Percentiles rank a stretch among this genome's conserved stretches.
Evolutionary conservation across 805 yeast species (phyloP).

Genomic region (Saccharomycopsis sp.): DNA sequence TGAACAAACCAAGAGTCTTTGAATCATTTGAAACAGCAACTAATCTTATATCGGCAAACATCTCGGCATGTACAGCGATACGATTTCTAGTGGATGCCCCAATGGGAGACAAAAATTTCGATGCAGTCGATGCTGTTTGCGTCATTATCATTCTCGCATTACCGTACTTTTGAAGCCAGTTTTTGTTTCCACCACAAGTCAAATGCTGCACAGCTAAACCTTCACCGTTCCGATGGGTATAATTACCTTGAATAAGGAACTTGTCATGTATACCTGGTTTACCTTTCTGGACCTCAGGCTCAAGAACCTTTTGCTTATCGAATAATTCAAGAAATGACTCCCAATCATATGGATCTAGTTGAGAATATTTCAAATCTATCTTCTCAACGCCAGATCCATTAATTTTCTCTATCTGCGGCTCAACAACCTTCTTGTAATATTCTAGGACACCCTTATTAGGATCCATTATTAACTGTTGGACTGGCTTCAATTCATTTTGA

Average conservation of each 20-base stretch:
- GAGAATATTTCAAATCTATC: neutral
- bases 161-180: constrained; percentile 72
- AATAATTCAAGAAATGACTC: constrained; percentile 45
- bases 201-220: constrained; percentile 70
- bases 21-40: constrained; percentile 41
- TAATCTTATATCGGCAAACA: constrained; percentile 52
- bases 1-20: constrained; percentile 17
- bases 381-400: neutral
- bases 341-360: constrained; percentile 63
- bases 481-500: neutral
- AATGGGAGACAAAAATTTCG: constrained; percentile 49
- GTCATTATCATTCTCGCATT: constrained; percentile 69
- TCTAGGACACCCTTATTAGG: neutral
- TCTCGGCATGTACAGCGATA: constrained; percentile 56
- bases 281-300: constrained; percentile 32
- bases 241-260: constrained; percentile 52
- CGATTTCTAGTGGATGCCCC: constrained; percentile 53
- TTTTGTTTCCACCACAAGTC: constrained; percentile 56
- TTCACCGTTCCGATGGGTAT: constrained; percentile 47
- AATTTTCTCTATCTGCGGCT: neutral
- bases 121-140: constrained; percentile 54
- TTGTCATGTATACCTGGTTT: constrained; percentile 39
- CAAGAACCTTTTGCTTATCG: constrained; percentile 38
- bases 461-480: neutral
- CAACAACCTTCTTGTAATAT: neutral